These are phyloP conservation scores for Carex myosuroides DNA, from an alignment of 176 grass and related monocot species.

Conservation along the genomic window DNA sequence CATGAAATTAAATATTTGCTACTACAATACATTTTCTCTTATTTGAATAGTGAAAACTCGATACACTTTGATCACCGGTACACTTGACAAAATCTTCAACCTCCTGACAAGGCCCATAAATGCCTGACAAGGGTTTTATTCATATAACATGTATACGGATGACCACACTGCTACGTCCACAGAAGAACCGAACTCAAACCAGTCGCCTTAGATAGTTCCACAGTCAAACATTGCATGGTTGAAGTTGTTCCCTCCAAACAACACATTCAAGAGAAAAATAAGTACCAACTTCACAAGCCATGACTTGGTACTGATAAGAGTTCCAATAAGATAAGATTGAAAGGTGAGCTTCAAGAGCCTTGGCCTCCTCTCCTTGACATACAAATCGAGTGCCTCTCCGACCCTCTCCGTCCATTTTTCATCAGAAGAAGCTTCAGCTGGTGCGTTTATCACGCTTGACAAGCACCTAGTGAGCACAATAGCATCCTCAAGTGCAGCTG, in stretches of 20 bases:
- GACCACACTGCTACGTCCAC: not conserved
- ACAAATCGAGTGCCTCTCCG: conserved; percentile 16
- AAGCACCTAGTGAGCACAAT: conserved; percentile 39
- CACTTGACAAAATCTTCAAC: not conserved
- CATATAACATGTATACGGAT: not conserved
- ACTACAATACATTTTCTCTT: no score
- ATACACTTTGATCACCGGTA: no score
- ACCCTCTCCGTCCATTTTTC: not conserved
- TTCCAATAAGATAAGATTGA: conserved; percentile 21
- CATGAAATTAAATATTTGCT: no score
- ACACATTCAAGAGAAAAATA: not conserved
- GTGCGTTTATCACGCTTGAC: not conserved
- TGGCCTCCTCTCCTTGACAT: conserved; percentile 30
- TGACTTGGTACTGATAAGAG: not conserved
- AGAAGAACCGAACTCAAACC: not conserved
- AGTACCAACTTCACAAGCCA: conserved; percentile 17
- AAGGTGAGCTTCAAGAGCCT: conserved; percentile 22
- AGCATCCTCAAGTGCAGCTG: conserved; percentile 27
- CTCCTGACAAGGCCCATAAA: not conserved
- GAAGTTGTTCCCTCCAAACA: conserved; percentile 22
- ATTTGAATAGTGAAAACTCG: no score
- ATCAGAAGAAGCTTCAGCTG: not conserved
- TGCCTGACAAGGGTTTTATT: not conserved
- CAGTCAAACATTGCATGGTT: conserved; percentile 33
- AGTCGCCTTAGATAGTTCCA: conserved; percentile 10